Evolutionary conservation across 2,329 filamentous ascomycete genomes (phyloP), one percentile per base, ranked within the genome.

Genomic region (Colletotrichum endophyticum): DNA sequence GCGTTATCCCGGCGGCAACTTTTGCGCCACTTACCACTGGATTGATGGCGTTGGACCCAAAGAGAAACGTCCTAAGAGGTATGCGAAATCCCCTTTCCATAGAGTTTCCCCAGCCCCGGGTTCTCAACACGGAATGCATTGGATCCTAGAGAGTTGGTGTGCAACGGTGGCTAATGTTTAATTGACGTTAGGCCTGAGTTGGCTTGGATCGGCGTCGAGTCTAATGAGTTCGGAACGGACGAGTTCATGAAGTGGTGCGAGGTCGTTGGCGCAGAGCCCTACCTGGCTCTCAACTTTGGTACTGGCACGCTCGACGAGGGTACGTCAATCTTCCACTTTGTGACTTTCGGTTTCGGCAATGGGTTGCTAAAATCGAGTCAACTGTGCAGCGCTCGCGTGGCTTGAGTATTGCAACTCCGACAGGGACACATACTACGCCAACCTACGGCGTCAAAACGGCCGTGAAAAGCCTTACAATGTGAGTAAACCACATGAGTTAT

Each of bases 11-110:
- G 95, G 95, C 16, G 95, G 95, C 64, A 98, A 97, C 84, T 97
- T 96, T 83, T 91, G 93, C 61, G 95, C 95, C 6, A 96, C 95
- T 2, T 97, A 96, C 84, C 94, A 96, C 87, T 97, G 95, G 95
- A 88, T 93, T 66, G 95, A 97, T 84, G 95, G 95, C 12, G 89
- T 98, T 78, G 95, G 95, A 2, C 95, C 95, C 0, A 89, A 87
- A 78, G 93, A 95, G 27, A 87, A 92, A 80, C 89, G 95, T 62
- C 94, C 94, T 66, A 81, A 82, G 44, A 81, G 82, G 83, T 85
- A 66, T 22, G 66, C 22, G 25, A 32, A 25, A 36, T n/a, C 22
- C 25, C 22, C 34, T 19, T 36, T 2, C 8, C 4, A 22, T 9
- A 36, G 15, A 22, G 5, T 16, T 49, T 25, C 56, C 16, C 19